A percentile compares a stretch with the other conserved stretches of the same genome.
Evolutionary conservation across 192 early-diverging fungal genomes (phyloP).

Genomic region (Podila clonocystis): DNA sequence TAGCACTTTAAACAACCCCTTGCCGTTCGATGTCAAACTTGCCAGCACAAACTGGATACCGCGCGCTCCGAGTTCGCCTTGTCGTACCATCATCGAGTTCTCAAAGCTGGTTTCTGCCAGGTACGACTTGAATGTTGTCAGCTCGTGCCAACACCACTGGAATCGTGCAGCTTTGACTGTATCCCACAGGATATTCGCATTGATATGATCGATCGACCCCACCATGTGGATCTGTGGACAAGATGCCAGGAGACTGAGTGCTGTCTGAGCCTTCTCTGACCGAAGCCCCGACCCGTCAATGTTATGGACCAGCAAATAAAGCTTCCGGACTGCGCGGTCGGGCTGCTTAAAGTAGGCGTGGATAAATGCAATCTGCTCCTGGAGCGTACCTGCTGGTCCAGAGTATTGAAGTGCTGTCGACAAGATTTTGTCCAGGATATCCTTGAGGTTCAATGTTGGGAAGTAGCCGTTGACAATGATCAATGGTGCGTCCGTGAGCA

Average conservation of each 20-base stretch:
- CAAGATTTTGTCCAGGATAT: conserved; percentile 73
- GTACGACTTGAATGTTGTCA: conserved; percentile 87
- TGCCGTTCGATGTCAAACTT: conserved; percentile 85
- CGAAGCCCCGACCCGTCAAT: conserved; percentile 87
- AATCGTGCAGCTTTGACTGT: conserved; percentile 70
- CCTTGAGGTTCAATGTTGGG: conserved; percentile 77
- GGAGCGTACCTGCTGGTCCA: conserved; percentile 59
- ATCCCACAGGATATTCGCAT: conserved; percentile 92
- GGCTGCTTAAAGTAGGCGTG: conserved; percentile 67
- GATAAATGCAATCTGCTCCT: conserved; percentile 76
- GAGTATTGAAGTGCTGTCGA: conserved; percentile 42
- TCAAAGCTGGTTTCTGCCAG: conserved; percentile 87
- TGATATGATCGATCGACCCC: conserved; percentile 92
- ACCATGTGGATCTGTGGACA: conserved; percentile 77
- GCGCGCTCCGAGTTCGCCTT: conserved; percentile 65
- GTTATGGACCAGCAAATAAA: conserved; percentile 89
- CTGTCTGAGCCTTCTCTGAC: conserved; percentile 70
- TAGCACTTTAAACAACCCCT: conserved; percentile 86
- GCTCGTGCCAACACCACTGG: conserved; percentile 93
- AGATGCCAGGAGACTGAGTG: conserved; percentile 74
- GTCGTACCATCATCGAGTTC: conserved; percentile 70
- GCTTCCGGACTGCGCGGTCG: conserved; percentile 52
- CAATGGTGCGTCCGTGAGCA: conserved; percentile 67
- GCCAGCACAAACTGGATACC: conserved; percentile 86
- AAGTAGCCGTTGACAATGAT: conserved; percentile 90